These are phyloP conservation scores for Yarrowia deformans DNA, from an alignment of 805 yeast species.

Conservation along the genomic window DNA sequence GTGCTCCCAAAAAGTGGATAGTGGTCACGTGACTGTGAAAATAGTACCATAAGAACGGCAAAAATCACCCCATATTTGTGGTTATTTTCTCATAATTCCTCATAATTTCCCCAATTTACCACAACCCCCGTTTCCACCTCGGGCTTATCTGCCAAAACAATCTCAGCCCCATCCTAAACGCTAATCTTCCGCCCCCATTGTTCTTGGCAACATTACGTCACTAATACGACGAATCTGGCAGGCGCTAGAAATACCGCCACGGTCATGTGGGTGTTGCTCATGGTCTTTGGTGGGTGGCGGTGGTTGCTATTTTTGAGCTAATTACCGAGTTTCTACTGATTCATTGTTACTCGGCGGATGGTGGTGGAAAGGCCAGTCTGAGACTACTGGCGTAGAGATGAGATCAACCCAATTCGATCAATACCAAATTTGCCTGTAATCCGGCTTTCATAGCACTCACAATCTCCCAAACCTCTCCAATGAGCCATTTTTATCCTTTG, in stretches of 20 bases:
- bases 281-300: no score
- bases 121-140: neutral
- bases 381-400: neutral
- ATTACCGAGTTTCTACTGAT: no score
- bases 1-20: no score
- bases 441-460: no score
- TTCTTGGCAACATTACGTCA: slow-evolving; percentile 4
- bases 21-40: no score
- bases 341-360: no score
- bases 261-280: no score
- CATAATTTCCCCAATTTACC: neutral
- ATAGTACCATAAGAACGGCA: neutral
- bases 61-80: neutral
- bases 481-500: neutral
- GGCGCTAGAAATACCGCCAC: neutral
- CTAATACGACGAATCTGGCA: neutral
- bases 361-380: no score
- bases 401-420: neutral
- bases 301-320: no score
- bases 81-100: neutral
- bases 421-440: neutral
- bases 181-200: slow-evolving; percentile 12
- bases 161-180: slow-evolving; percentile 15
- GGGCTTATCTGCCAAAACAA: neutral
- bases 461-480: no score